phyloP scores from a whole-genome alignment of 225 moss, liverwort and hornwort species.

The Sphagnum tenellum region DNA sequence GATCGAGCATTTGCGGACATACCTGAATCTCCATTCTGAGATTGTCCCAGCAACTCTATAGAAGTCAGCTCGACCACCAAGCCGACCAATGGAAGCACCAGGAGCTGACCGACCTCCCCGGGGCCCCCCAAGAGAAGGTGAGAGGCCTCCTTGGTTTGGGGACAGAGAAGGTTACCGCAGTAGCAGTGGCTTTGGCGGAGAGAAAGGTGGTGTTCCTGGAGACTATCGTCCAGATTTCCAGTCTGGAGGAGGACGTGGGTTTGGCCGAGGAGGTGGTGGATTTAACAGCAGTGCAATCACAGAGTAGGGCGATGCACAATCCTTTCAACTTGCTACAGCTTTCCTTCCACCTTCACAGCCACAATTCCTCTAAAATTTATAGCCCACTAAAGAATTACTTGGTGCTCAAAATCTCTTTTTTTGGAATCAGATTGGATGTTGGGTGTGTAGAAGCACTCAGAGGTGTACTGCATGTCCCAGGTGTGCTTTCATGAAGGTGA shows the following conservation, averaged over 20 bases:
- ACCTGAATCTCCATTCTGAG: constrained; percentile 61
- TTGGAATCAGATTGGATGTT: no score
- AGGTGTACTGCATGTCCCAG: no score
- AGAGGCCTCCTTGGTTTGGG: constrained; percentile 43
- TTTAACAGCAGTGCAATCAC: constrained; percentile 17
- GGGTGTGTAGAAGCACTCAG: no score
- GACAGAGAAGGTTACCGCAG: constrained; percentile 35
- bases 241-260: constrained; percentile 55
- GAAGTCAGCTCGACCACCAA: constrained; percentile 64
- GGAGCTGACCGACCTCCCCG: constrained; percentile 62
- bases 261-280: constrained; percentile 49
- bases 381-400: constrained; percentile 1
- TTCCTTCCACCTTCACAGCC: not conserved
- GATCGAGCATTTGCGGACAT: constrained; percentile 64
- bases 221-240: constrained; percentile 67
- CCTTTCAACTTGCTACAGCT: not conserved
- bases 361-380: not conserved
- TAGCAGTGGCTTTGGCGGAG: constrained; percentile 34
- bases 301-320: not conserved
- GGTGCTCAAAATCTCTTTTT: no score
- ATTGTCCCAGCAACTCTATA: constrained; percentile 70
- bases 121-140: constrained; percentile 58
- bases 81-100: constrained; percentile 49
- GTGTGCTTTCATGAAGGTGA: not conserved
- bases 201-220: constrained; percentile 67